phyloP scores from a whole-genome alignment of 306 rosid genomes.

The Pachyrhizus erosus region DNA sequence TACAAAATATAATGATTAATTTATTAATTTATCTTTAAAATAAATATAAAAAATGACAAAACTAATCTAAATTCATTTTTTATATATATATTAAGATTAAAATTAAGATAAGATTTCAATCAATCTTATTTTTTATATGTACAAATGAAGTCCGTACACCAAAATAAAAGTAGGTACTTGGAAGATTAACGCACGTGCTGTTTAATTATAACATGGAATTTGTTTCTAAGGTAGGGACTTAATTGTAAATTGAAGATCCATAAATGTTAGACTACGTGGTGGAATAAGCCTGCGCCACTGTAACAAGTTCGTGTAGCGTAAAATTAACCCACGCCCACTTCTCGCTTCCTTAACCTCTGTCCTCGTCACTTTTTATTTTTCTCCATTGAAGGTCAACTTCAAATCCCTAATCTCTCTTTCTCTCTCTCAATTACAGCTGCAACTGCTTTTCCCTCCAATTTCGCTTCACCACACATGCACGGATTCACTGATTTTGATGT shows the following conservation, averaged over 20 bases:
- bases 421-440: constrained; percentile 3
- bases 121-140: too few relatives aligned
- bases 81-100: too few relatives aligned
- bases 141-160: neutral
- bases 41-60: too few relatives aligned
- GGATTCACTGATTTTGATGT: neutral
- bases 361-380: constrained; percentile 10
- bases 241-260: neutral
- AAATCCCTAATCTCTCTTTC: constrained; percentile 38
- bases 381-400: constrained; percentile 38
- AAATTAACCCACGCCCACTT: neutral
- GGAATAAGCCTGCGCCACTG: constrained; percentile 3
- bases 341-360: neutral
- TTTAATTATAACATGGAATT: neutral
- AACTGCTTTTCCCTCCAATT: constrained; percentile 36
- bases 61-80: too few relatives aligned
- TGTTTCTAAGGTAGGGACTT: neutral
- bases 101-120: too few relatives aligned
- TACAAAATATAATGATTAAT: too few relatives aligned
- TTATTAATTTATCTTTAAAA: too few relatives aligned
- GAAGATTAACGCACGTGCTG: neutral
- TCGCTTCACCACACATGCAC: constrained; percentile 3
- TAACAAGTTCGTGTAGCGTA: neutral
- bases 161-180: neutral
- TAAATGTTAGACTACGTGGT: neutral